Conservation (phyloP, 2,329 filamentous ascomycete species). For the Penicillium brevicompactum region DNA sequence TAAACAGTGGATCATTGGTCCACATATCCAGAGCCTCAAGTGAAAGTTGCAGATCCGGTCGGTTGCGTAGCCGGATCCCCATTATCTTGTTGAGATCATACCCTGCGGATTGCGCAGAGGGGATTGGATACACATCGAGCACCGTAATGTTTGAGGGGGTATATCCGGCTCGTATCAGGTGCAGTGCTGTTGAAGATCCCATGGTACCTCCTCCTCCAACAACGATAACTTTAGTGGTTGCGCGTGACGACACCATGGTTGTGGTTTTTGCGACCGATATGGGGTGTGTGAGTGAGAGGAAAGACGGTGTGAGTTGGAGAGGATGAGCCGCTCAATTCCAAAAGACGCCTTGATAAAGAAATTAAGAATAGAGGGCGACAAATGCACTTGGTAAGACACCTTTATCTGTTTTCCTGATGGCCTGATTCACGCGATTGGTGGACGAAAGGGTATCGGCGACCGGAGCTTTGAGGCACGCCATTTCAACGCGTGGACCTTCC, state of each 20-base stretch:
- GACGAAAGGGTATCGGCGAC: neutral
- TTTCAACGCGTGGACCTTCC: constrained; percentile 10
- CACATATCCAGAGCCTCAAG: constrained; percentile 42
- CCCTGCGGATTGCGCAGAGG: constrained; percentile 51
- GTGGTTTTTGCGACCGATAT: neutral
- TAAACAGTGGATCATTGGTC: constrained; percentile 48
- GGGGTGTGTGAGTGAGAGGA: neutral
- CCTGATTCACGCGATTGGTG: constrained; percentile 1
- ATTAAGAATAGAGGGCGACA: neutral
- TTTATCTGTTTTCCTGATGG: too few species aligned
- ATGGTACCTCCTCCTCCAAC: constrained; percentile 53
- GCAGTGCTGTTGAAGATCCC: constrained; percentile 51
- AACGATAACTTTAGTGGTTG: constrained; percentile 12
- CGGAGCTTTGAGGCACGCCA: neutral
- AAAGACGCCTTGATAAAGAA: neutral
- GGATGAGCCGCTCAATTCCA: neutral
- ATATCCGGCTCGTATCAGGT: constrained; percentile 48
- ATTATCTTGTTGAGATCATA: constrained; percentile 54
- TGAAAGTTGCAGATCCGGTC: constrained; percentile 15
- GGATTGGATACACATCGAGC: constrained; percentile 50
- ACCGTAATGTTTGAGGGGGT: constrained; percentile 48
- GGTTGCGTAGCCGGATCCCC: constrained; percentile 15
- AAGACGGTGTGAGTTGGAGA: too few species aligned
- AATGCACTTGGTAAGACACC: too few species aligned
- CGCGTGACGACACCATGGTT: constrained; percentile 7